Evolutionary conservation across 2,329 filamentous ascomycete genomes (phyloP), one percentile per base, ranked within the genome.

Genomic region (Xylariaceae sp.): DNA sequence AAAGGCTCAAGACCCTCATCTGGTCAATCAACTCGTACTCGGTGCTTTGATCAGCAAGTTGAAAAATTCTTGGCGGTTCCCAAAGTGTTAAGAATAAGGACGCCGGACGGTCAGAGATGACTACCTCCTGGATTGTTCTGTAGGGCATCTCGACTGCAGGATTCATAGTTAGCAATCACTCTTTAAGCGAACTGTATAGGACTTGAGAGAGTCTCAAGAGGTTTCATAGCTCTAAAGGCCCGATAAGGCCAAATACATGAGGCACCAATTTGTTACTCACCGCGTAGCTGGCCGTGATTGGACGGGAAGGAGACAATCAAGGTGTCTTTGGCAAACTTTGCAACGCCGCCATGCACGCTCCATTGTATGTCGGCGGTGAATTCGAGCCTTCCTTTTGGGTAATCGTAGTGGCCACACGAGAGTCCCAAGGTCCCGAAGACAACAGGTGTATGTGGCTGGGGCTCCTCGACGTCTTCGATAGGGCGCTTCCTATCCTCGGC

Each of bases 31-130:
- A 24, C 4, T 60, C 14, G 24, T 48, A 3, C 2, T 63, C 24
- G 0, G 62, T 23, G 7, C 16, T 36, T 24, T 44, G 29, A 17
- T 46, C 31, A 21, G 40, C 6, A 6, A 45, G 19, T 6, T 28
- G 33, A 49, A 82, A 84, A 48, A 84, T 79, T 1, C 75, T 75
- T 0, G 84, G 84, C 1, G 82, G 76, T 26, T 81, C 77, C 17
- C 67, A 74, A 7, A 88, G 76, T 0, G 83, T 81, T 2, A 87
- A 63, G 0, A 79, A 81, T 14, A 86, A 65, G 0, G 75, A 72
- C 3, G 58, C 72, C 52, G 60, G 74, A 46, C 17, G 66, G 29
- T 28, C 69, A 68, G 70, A 75, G 64, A 71, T 67, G 2, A 83
- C 70, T 7, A 80, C 65, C 46, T 82, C 78, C 24, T 79, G 61